These are phyloP conservation scores for Dysphania ambrosioides DNA, from an alignment of 148 eudicot species.

Conservation along the genomic window DNA sequence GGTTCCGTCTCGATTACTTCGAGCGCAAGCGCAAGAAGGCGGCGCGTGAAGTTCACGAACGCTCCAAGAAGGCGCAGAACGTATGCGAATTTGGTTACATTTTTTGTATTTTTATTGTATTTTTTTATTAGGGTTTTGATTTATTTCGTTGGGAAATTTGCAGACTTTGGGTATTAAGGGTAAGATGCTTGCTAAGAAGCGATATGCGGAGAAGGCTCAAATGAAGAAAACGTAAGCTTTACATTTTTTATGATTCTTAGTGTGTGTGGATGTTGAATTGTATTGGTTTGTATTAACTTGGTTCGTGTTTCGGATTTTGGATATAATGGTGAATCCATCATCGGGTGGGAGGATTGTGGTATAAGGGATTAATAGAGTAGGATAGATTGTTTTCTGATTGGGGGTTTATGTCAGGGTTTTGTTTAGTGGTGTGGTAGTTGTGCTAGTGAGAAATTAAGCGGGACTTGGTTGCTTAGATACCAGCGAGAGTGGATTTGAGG, in stretches of 20 bases:
- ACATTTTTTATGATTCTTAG: neutral
- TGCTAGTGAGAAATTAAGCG: too few relatives aligned
- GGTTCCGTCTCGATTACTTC: constrained; percentile 69
- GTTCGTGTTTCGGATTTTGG: too few relatives aligned
- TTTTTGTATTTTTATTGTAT: constrained; percentile 8
- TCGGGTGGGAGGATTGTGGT: neutral
- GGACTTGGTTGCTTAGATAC: too few relatives aligned
- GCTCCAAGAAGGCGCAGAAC: constrained; percentile 62
- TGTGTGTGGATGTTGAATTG: too few relatives aligned
- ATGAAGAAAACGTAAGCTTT: constrained; percentile 89
- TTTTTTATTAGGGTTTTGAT: neutral
- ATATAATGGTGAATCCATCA: neutral
- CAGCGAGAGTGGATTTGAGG: too few relatives aligned
- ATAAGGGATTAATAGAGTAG: neutral
- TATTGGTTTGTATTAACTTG: too few relatives aligned
- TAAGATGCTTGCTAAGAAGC: constrained; percentile 78
- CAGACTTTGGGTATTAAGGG: constrained; percentile 93
- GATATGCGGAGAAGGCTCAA: constrained; percentile 76
- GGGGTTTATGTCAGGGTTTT: too few relatives aligned
- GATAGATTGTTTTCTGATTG: too few relatives aligned
- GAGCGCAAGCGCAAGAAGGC: constrained; percentile 90
- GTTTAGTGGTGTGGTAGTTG: neutral
- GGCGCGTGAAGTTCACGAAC: constrained; percentile 74
- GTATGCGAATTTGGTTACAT: constrained; percentile 16
- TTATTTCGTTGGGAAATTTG: constrained; percentile 14